phyloP scores from a whole-genome alignment of 495 filamentous ascomycete species.

The Glonium stellatum region DNA sequence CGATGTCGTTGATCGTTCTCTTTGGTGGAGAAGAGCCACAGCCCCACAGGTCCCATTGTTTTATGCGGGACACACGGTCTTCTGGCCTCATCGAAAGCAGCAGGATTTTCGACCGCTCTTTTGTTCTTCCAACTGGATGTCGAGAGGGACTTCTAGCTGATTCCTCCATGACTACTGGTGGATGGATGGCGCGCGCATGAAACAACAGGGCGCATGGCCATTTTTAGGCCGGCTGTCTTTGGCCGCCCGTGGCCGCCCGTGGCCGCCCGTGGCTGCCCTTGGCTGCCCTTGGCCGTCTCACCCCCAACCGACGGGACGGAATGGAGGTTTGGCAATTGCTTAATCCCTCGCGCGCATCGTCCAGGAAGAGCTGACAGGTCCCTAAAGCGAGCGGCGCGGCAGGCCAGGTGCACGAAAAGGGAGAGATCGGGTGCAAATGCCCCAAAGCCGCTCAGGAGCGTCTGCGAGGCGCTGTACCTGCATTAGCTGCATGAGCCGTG shows the following conservation, averaged over 20 bases:
- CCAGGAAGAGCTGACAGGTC: neutral
- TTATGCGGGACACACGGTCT: neutral
- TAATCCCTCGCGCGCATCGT: neutral
- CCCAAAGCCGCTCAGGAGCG: neutral
- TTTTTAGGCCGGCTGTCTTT: too few species aligned
- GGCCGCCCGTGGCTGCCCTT: neutral
- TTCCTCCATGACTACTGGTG: neutral
- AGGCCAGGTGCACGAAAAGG: neutral
- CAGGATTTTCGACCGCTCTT: neutral
- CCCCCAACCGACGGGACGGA: neutral
- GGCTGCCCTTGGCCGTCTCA: neutral
- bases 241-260: neutral
- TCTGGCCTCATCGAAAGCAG: neutral
- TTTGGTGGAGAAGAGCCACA: too few species aligned
- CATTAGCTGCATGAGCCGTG: neutral
- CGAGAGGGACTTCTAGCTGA: neutral
- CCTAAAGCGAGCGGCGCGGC: neutral
- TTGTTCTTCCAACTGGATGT: neutral
- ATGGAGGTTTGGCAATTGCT: neutral
- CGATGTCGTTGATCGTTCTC: too few species aligned
- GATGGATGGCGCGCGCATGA: neutral
- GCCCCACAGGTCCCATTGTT: too few species aligned
- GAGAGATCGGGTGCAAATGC: neutral
- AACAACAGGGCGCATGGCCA: conserved; percentile 1
- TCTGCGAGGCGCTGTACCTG: neutral